Evolutionary conservation across 2,329 filamentous ascomycete species (phyloP), one percentile per base, ranked within the genome.

Genomic region (Plenodomus tracheiphilus): DNA sequence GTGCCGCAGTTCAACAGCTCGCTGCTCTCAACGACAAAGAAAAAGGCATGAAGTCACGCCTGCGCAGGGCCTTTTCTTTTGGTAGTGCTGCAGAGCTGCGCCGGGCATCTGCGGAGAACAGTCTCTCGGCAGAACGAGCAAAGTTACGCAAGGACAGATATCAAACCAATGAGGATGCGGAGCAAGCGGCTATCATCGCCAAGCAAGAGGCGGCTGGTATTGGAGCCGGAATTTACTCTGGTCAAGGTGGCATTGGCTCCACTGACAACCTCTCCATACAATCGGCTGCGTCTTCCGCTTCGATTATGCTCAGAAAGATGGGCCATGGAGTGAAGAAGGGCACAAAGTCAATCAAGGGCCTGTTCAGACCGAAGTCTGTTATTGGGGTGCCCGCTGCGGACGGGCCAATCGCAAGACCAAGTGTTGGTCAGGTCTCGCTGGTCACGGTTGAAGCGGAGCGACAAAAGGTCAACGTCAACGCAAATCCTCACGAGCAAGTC

Each of bases 261-360:
- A 97, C 91, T 0, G 94, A 99, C 73, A 97, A 97, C 61, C 75
- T 99, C 38, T 95, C 91, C 13, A 91, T 95, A 56, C 93, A 89
- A 1, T 95, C 91, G 3, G 95, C 90, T 9, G 90, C 90, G 17
- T 95, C 91, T 6, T 95, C 90, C 17, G 90, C 90, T 28, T 95
- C 91, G 22, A 85, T 95, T 62, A 95, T 95, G 90, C 88, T 99
- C 59, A 86, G 94, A 44, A 99, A 99, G 78, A 99, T 99, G 94
- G 94, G 94, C 47, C 91, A 91, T 58, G 92, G 93, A n/a, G 88
- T 97, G 85, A 97, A 96, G 81, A 95, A 94, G 75, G 87, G 91
- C 43, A 88, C 88, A 16, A 84, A 92, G 40, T 97, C 92, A 19
- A 83, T 99, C 45, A 95, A 95, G 59, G 94, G 94, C 20, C 80